Evolutionary conservation across 192 early-diverging fungal species (phyloP), one percentile per base, ranked within the genome.

Genomic region (Nowakowskiella sp.): DNA sequence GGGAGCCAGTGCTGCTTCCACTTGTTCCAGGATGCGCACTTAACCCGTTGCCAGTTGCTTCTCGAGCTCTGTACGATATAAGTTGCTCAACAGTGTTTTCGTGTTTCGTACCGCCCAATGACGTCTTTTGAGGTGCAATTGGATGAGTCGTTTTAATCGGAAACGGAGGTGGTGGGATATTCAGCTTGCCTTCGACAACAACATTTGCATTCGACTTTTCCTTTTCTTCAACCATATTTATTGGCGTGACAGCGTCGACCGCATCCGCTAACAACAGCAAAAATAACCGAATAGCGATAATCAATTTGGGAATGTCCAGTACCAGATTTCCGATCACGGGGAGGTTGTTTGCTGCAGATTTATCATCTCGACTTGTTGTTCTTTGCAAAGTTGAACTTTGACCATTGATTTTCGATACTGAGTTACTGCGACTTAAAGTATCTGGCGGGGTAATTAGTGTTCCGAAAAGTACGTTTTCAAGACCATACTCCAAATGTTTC

Each of bases 281-380:
- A 53, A 91, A 87, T 3, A 85, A 71, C 9, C 83, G 58, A 4
- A 94, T 62, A 0, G 76, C 91, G 43, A 92, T 80, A 2, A 81
- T 82, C 62, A 86, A 77, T 29, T 85, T 67, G 52, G 91, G 89
- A 0, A 86, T 77, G 44, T 70, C 65, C 6, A 64, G 47, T 13
- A 62, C 58, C 44, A 84, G 65, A 32, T 79, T 65, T 5, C 79
- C 76, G 32, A 65, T 49, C 8, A 63, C 19, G 29, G 24, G 8
- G 24, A 25, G 1, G 49, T 32, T 46, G 49, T 42, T 39, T 39
- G 36, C 13, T 39, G 13, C 36, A 2, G 45, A 28, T 42, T 26
- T 28, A 51, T 26, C 49, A 51, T 28, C 26, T 0, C 0, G 24
- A 1, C 36, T 19, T 39, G 36, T 13, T 13, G 36, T 39, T 19